Evolutionary conservation across 129 eudicot genomes (phyloP), one percentile per base, ranked within the genome.

Genomic region (Tagetes patula): DNA sequence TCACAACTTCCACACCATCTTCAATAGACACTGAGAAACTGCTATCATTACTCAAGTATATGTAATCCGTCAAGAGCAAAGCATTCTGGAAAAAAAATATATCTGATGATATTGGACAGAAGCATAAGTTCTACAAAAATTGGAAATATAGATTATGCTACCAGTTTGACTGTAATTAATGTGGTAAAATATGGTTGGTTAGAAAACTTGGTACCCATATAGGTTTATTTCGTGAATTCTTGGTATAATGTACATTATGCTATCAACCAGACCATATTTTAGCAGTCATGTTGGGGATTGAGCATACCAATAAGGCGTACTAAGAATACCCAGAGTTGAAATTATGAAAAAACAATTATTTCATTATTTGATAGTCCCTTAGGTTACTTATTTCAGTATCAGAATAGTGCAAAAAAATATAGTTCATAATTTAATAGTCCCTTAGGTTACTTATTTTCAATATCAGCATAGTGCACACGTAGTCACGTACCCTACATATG

Each of bases 21-120:
- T 94, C 97, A 14, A 27, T 65, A 31, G 86, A 82, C 43, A 85
- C 85, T 46, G 96, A 81, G 68, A 86, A 94, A 84, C 93, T 82
- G 82, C 98, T 94, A 65, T 90, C 93, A 77, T 83, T 87, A 81
- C 96, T 85, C 88, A 94, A 70, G 80, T 90, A 90, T 27, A 96
- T 84, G 80, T 84, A 80, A 72, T 86, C 88, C 85, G 84, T 82
- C 89, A 94, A 77, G 46, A 94, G 93, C 64, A 78, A 73, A 73
- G 96, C 98, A 83, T 88, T 94, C 98, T 94, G 81, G 13, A 50
- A 58, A 72, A 46, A 63, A 32, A 14, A 71, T 14, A 10, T 69
- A 47, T 71, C 38, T 62, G 49, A 56, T 3, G 1, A 71, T 46
- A 64, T 62, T 30, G 64, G 43, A 73, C 20, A 50, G 39, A 40